These are phyloP conservation scores for Plantago rigida DNA, from an alignment of 305 asterid genomes.

Conservation along the genomic window DNA sequence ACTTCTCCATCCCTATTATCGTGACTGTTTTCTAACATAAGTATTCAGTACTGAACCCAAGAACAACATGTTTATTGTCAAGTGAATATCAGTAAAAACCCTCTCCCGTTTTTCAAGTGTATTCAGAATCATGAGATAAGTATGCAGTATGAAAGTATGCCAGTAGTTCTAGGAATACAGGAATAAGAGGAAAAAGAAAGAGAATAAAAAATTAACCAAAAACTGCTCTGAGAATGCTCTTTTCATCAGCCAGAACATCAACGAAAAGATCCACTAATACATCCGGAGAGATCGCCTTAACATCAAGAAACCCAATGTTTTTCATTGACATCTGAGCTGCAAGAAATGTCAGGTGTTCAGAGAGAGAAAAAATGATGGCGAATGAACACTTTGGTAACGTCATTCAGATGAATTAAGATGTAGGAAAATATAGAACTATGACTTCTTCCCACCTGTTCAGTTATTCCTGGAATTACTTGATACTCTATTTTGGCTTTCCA, in stretches of 20 bases:
- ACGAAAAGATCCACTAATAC: conserved; percentile 46
- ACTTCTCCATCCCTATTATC: no score
- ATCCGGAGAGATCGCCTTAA: conserved; percentile 53
- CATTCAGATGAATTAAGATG: conserved; percentile 17
- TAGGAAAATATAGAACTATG: conserved; percentile 7
- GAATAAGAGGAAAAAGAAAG: conserved; percentile 13
- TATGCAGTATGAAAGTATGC: conserved; percentile 1
- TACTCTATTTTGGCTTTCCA: conserved; percentile 90
- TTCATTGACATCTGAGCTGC: conserved; percentile 94
- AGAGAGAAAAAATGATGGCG: conserved; percentile 19
- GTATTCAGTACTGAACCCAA: no score
- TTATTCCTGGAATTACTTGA: conserved; percentile 38
- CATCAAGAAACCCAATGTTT: conserved; percentile 77
- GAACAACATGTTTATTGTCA: no score
- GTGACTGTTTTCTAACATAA: no score
- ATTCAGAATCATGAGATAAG: neutral
- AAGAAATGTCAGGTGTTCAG: conserved; percentile 54
- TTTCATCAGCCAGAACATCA: conserved; percentile 61
- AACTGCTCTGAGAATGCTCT: conserved; percentile 68
- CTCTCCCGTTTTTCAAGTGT: neutral
- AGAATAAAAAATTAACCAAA: conserved; percentile 47
- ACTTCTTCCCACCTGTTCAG: conserved; percentile 51
- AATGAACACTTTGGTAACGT: neutral
- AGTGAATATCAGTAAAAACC: neutral
- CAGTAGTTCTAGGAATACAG: conserved; percentile 4